Conservation (phyloP, 257 asterid species). For the Rehmannia glutinosa region DNA sequence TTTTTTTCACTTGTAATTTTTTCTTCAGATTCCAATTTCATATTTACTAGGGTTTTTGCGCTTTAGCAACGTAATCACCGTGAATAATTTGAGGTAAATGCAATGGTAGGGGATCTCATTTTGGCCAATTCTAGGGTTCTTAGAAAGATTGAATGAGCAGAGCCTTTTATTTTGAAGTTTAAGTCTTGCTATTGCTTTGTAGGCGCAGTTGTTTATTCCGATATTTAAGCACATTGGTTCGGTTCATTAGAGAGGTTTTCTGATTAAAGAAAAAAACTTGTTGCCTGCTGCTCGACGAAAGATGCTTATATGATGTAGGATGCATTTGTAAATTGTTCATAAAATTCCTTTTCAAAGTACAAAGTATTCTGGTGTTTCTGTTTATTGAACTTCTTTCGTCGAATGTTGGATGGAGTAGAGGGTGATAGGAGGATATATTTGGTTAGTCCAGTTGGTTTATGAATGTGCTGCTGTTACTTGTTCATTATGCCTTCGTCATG, state of each 20-base stretch:
- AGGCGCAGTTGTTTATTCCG: not conserved
- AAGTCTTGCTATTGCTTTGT: not conserved
- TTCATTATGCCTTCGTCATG: constrained; percentile 2
- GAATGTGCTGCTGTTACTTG: not conserved
- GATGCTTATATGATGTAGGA: not conserved
- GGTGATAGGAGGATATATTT: not conserved
- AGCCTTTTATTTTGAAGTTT: not conserved
- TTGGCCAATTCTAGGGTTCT: not conserved
- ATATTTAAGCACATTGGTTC: not conserved
- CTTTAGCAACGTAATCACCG: not conserved
- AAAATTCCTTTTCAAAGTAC: not conserved
- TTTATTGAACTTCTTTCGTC: not conserved
- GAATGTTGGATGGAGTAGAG: not conserved
- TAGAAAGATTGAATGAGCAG: not conserved
- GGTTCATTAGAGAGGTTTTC: not conserved
- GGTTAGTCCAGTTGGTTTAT: not conserved
- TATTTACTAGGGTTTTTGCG: not conserved
- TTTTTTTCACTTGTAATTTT: not conserved
- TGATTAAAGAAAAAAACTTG: not conserved
- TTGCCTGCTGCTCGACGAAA: not conserved
- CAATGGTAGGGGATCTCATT: not conserved
- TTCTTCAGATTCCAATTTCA: not conserved
- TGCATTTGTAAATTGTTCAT: not conserved
- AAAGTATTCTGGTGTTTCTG: not conserved
- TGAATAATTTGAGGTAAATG: not conserved